Base-by-base conservation (phyloP, 2,329 filamentous ascomycete species). In the Ramichloridium luteum region DNA sequence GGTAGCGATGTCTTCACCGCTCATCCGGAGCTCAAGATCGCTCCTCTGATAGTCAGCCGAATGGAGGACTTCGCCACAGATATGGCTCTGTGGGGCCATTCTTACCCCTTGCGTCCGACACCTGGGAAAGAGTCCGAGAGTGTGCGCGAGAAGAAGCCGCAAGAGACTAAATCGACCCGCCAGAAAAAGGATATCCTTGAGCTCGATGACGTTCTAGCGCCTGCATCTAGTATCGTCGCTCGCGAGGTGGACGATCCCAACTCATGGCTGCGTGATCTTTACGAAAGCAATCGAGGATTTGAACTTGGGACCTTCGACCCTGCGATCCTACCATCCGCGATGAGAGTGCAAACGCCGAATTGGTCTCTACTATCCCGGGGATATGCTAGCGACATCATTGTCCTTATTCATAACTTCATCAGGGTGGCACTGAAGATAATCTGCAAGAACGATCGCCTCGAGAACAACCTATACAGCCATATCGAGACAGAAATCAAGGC, bases 381-480 rank as follows among this genome's bases (percentile, higher is more conserved):
- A 0, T 70, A 76, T 37, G 56, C 72, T 4, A 64, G 62, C 36
- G 61, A 68, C 15, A 53, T 65, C 3, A 66, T 77, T 4, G 31
- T 56, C 0, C 35, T 67, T 0, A 62, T 74, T 0, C 71, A 78
- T 27, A 34, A 53, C 2, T 78, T 70, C 47, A 67, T 74, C 30
- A 30, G 35, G 2, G 45, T 40, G 0, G 48, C 68, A 0, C 51
- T 79, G 3, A 34, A 47, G 0, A 27, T 43, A 0, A 49, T 64
- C 5, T 72, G 68, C 28, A 44, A 51, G 0, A 67, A 77, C 28
- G 25, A 43, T 1, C 42, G 42, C 0, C 56, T 74, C 1, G 52
- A 58, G 0, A 40, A 54, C 0, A 51, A 60, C n/a, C 40, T 79
- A 0, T 57, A 59, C 37, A 48, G 52, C 1, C 39, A 48, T 2